Evolutionary conservation across 2,329 filamentous ascomycete species (phyloP), one percentile per base, ranked within the genome.

Genomic region (Penicillium glabrum): DNA sequence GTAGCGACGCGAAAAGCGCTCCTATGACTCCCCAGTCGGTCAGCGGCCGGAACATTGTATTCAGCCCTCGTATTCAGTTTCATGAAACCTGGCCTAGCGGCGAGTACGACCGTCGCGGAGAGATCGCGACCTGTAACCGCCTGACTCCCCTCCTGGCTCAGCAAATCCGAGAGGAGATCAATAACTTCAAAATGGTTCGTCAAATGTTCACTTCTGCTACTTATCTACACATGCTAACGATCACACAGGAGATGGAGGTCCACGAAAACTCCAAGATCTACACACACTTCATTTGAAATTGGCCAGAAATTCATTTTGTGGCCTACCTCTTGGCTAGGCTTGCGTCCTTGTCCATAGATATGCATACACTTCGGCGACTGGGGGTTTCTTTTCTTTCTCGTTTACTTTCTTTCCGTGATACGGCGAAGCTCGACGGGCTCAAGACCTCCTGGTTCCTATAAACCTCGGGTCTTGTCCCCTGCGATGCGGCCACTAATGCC

Each of bases 141-240:
- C 82, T 99, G 65, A 99, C 95, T 48, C 95, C 95, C 13, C 93
- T 97, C 84, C 85, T 99, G 61, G 95, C 95, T 46, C 95, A 99
- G 78, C 95, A 99, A 76, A 99, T 99, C 79, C 98, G 98, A 79
- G 95, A 99, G 79, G 95, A 99, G 79, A 85, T 99, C 67, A 99
- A 99, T 79, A 96, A 88, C 67, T 99, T 99, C 83, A 99, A 99
- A 77, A 99, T 99, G 95, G 91, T 95, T 80, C 60, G 87, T 77
- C 27, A n/a, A 39, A 44, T 14, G 1, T 26, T 14, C 26, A 24
- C 24, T 11, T n/a, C 9, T 16, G 23, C 33, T 33, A 2, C n/a
- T 9, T 27, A 27, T 2, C 16, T 35, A n/a, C 44, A 45, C 5
- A 53, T 51, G 54, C 63, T 59, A 35, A 64, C 80, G 84, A 75